These are phyloP conservation scores for Tulasnella sp. DNA, from an alignment of 768 basidiomycete genomes.

Conservation along the genomic window DNA sequence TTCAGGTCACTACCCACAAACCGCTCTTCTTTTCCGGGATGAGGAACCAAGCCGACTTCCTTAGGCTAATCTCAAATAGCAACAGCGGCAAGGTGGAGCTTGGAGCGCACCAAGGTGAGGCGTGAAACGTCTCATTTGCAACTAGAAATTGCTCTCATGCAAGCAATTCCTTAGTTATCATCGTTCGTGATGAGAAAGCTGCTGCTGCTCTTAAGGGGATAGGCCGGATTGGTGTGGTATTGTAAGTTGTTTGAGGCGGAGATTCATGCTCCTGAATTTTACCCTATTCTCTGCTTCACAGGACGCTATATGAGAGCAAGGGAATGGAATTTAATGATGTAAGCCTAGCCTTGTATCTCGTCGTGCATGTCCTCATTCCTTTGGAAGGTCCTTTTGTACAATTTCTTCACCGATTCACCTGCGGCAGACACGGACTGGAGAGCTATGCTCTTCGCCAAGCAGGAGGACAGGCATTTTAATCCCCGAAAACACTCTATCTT, in stretches of 20 bases:
- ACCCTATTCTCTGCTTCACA: conserved; percentile 30
- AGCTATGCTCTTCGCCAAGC: conserved; percentile 33
- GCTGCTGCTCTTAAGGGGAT: conserved; percentile 49
- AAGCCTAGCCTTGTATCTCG: not conserved
- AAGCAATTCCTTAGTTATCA: conserved; percentile 53
- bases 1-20: not conserved
- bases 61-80: not conserved
- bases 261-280: not conserved
- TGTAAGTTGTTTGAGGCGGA: not conserved
- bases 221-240: conserved; percentile 51
- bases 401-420: conserved; percentile 67
- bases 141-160: conserved; percentile 49
- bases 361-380: not conserved
- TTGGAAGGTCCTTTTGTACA: conserved; percentile 63
- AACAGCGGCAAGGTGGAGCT: conserved; percentile 9
- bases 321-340: conserved; percentile 67
- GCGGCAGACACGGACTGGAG: conserved; percentile 55
- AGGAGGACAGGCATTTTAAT: not conserved
- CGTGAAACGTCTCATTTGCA: not conserved
- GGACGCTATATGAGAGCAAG: conserved; percentile 59
- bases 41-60: not conserved
- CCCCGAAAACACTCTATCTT: not conserved
- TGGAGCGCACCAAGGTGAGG: conserved; percentile 23
- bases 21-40: not conserved
- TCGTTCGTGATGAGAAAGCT: conserved; percentile 61